A percentile compares a stretch with the other conserved stretches of the same genome.
Evolutionary conservation across 257 asterid genomes (phyloP).

Genomic region (Henckelia pumila): DNA sequence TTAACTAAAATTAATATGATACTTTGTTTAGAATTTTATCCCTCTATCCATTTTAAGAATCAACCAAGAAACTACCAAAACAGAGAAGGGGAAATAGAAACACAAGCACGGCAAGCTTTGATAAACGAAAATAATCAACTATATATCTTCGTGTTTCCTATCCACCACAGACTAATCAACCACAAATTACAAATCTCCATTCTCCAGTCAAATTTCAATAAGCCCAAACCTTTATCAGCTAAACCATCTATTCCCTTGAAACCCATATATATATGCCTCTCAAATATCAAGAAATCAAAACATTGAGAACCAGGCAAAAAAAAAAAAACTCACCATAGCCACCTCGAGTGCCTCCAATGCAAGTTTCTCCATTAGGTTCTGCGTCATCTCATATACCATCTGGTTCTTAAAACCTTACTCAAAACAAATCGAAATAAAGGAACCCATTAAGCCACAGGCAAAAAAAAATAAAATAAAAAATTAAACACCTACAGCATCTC

Average conservation of each 20-base stretch:
- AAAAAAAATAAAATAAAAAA: too few species aligned
- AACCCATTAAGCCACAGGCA: too few species aligned
- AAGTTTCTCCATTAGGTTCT: conserved; percentile 78
- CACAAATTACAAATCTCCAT: too few species aligned
- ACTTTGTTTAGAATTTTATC: neutral
- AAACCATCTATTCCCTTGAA: neutral
- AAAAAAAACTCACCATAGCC: conserved; percentile 66
- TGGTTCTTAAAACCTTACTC: conserved; percentile 47
- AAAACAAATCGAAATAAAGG: neutral
- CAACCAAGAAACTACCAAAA: neutral
- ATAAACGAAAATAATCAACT: too few species aligned
- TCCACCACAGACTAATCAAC: too few species aligned
- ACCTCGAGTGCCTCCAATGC: conserved; percentile 76
- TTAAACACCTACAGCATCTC: too few species aligned
- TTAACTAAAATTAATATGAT: neutral
- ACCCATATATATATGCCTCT: neutral
- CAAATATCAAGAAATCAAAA: neutral
- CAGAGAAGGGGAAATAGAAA: conserved; percentile 1
- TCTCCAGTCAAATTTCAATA: neutral
- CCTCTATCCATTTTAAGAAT: neutral
- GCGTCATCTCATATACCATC: conserved; percentile 62
- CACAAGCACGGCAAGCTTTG: neutral
- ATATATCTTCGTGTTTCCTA: too few species aligned
- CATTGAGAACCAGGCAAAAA: neutral
- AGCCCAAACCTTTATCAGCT: neutral